Percentiles rank a stretch among this genome's conserved stretches.
These are phyloP conservation scores for Phaseolus coccineus DNA, from an alignment of 331 rosid genomes.

Conservation along the genomic window DNA sequence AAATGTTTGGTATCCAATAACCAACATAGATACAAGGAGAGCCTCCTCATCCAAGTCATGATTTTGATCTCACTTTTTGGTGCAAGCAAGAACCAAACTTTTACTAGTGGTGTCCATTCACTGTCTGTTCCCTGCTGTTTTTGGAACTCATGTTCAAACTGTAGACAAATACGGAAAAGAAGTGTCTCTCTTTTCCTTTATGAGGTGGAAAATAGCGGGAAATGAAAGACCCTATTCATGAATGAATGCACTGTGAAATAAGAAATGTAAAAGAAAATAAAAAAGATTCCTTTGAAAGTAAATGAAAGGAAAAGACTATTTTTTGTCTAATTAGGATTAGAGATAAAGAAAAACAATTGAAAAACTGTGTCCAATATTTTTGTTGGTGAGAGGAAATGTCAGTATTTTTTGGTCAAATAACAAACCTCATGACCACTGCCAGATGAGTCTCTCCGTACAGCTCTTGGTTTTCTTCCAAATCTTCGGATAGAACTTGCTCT, in stretches of 20 bases:
- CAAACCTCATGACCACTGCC: conserved; percentile 21
- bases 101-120: conserved; percentile 18
- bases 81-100: conserved; percentile 25
- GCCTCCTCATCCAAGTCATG: background rate
- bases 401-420: background rate
- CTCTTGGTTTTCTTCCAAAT: conserved; percentile 32
- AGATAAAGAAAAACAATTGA: background rate
- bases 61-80: conserved; percentile 17
- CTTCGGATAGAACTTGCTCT: conserved; percentile 25
- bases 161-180: conserved; percentile 32
- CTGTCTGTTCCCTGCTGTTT: conserved; percentile 29
- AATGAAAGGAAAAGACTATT: background rate
- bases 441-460: conserved; percentile 29
- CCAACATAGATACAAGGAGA: background rate
- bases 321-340: background rate
- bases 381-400: background rate
- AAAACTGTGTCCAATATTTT: background rate
- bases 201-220: background rate
- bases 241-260: background rate
- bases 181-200: conserved; percentile 9
- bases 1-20: background rate
- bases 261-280: background rate
- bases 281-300: background rate
- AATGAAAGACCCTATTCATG: background rate
- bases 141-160: conserved; percentile 20